Base-by-base conservation (phyloP, 306 rosid genomes). In the Dryas drummondii region DNA sequence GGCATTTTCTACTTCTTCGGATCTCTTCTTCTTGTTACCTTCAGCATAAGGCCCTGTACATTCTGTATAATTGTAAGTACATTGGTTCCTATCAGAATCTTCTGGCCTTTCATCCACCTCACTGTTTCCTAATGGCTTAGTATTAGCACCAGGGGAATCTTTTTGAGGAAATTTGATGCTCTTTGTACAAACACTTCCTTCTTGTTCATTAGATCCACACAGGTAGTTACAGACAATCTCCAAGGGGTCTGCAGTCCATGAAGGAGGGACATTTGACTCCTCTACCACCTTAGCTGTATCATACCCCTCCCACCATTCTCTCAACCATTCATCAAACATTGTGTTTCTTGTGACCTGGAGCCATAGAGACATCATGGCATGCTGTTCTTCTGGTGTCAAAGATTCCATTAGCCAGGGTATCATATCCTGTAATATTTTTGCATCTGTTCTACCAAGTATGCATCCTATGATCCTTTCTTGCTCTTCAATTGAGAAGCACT, bases 351-450 rank as follows among this genome's bases (percentile, higher is more conserved):
- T 86, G 77, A 86, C 87, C 83, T 82, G 88, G 84, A 85, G 87
- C 94, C 96, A 91, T 74, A 90, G 78, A 82, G 85, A 82, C 90
- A 91, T 94, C 86, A 82, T 85, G 67, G 79, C 83, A 78, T 84
- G 87, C 69, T 90, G 97, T 66, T 94, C 98, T 84, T 89, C 87
- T 32, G 81, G 83, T 42, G 96, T 90, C 76, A 94, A 84, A 76
- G 93, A 88, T 72, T 85, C 75, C 97, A 90, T 94, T 64, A 90
- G 65, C 98, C 98, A 94, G 17, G 98, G 98, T 81, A 94, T 81
- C 97, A 94, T 86, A 81, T 92, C 97, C 74, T 90, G 93, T 63
- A 94, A 84, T 75, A 88, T 78, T 76, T 90, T 91, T 22, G 97
- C 91, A 56, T 73, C 82, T 76, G 90, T 87, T 84, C 97, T 88